These are phyloP conservation scores for Botrytis aclada DNA, from an alignment of 2,329 filamentous ascomycete species.

Conservation along the genomic window DNA sequence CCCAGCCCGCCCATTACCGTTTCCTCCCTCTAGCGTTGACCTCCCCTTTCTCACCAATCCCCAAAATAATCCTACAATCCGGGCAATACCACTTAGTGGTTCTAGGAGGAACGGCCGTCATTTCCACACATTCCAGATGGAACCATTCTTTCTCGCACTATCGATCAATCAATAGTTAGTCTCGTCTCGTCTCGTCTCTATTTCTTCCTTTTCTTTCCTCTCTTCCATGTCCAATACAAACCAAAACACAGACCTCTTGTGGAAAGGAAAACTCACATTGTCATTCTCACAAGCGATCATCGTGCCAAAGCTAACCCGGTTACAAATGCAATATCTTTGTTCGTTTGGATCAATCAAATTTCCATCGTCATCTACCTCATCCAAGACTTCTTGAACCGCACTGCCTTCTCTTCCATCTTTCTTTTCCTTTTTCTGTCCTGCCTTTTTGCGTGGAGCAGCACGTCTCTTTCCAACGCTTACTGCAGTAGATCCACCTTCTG, in stretches of 20 bases:
- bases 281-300: conserved; percentile 84
- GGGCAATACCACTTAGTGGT: conserved; percentile 85
- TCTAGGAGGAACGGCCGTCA: conserved; percentile 64
- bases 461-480: conserved; percentile 70
- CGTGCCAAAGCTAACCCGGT: conserved; percentile 73
- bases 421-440: conserved; percentile 44
- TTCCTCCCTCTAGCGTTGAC: conserved; percentile 45
- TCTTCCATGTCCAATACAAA: conserved; percentile 4
- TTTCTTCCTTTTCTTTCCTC: too few relatives aligned
- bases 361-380: conserved; percentile 65
- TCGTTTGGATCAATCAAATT: conserved; percentile 73
- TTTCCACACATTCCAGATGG: conserved; percentile 72
- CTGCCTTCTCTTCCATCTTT: conserved; percentile 42
- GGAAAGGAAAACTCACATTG: conserved; percentile 55
- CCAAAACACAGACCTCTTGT: background rate
- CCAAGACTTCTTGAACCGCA: conserved; percentile 47
- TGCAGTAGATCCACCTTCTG: conserved; percentile 46
- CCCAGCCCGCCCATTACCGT: conserved; percentile 27
- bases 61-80: conserved; percentile 63
- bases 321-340: conserved; percentile 73
- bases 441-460: conserved; percentile 65
- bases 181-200: background rate
- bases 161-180: conserved; percentile 23
- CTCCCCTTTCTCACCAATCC: conserved; percentile 62
- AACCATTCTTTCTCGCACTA: conserved; percentile 84